Base-by-base conservation (phyloP, 2,329 filamentous ascomycete genomes). In the Nigrograna mackinnonii region DNA sequence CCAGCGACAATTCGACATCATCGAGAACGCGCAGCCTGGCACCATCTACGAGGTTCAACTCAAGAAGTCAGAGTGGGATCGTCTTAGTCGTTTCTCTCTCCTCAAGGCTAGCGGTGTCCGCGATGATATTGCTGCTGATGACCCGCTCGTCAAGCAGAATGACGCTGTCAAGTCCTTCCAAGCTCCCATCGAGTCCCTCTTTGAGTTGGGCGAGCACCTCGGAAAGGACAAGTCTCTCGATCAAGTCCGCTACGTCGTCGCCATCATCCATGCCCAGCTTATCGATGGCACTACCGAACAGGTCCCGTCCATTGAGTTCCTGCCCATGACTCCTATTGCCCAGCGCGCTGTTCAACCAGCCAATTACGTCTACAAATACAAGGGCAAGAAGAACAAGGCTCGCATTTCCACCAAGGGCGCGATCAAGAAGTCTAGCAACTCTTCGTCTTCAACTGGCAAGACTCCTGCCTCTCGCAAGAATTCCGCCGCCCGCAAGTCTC, bases 11-110 rank as follows among this genome's bases (percentile, higher is more conserved):
- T 61, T 70, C 38, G 48, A 58, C 20, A 35, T 51, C 9, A 68
- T 70, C 39, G 58, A 66, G 34, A 21, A 40, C 0, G 46, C 62
- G 39, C 52, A 56, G 34, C 63, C 65, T 0, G 60, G 62, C 17
- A 62, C 60, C 0, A 58, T 47, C 0, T 70, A 67, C 46, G 50
- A 57, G 11, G 54, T 70, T 22, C 32, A 43, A 2, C 45, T 69
- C 38, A 69, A 69, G 53, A 67, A 65, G 46, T 61, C 60, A 0
- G 67, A 70, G 40, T 58, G 64, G 35, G 41, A 44, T 6, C 64
- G 66, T 7, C 47, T 70, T 4, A 60, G 63, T 31, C 43, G 57
- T 4, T 67, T 56, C 48, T 52, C 54, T 0, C 53, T 54, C 19
- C 57, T 56, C 37, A 39, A 62, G n/a, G 47, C 56, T 3, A 31